phyloP scores from a whole-genome alignment of 1,284 basidiomycete genomes.

The Trametes sp. region DNA sequence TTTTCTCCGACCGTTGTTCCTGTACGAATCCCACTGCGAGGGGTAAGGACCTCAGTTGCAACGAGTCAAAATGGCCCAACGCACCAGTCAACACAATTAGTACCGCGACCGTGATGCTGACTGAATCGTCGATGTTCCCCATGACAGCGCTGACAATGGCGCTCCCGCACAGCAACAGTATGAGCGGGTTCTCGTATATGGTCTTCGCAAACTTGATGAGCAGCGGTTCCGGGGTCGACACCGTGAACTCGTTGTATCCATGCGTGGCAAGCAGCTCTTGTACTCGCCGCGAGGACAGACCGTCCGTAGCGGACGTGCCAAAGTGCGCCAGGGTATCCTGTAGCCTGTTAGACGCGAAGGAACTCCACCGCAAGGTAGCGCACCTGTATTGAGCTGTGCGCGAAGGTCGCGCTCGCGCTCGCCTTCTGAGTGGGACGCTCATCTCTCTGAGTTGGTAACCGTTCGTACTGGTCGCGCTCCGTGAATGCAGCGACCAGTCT shows the following conservation, averaged over 20 bases:
- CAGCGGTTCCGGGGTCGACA: constrained; percentile 82
- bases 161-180: constrained; percentile 88
- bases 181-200: constrained; percentile 94
- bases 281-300: constrained; percentile 72
- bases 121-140: constrained; percentile 94
- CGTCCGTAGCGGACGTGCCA: constrained; percentile 65
- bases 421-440: constrained; percentile 35
- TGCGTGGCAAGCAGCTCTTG: constrained; percentile 71
- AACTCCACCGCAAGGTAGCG: constrained; percentile 31
- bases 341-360: constrained; percentile 5
- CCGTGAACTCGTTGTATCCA: constrained; percentile 95
- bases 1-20: constrained; percentile 94
- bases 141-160: constrained; percentile 88
- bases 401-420: constrained; percentile 47
- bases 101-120: constrained; percentile 94
- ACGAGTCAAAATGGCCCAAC: constrained; percentile 30
- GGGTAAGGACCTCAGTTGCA: too few species aligned
- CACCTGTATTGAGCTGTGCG: constrained; percentile 54
- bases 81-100: constrained; percentile 91
- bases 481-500: constrained; percentile 42
- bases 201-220: constrained; percentile 91
- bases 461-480: constrained; percentile 34
- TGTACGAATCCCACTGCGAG: constrained; percentile 96
- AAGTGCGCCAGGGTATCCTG: constrained; percentile 77
- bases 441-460: constrained; percentile 43